These are phyloP conservation scores for Hypericum perforatum DNA, from an alignment of 345 rosid genomes.

Conservation along the genomic window DNA sequence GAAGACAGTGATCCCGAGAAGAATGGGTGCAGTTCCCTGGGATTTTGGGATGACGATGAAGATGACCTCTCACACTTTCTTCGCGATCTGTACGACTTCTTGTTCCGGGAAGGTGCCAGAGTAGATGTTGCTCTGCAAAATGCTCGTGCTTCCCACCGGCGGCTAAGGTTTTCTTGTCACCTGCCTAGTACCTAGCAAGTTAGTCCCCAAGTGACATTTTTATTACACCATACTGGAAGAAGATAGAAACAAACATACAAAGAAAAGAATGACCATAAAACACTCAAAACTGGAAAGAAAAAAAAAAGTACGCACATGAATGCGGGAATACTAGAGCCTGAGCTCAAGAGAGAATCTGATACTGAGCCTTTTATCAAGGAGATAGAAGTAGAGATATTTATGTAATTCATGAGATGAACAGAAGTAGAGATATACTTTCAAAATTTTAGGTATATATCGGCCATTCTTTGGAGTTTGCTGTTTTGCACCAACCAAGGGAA, in stretches of 20 bases:
- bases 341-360: slow-evolving; percentile 17
- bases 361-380: slow-evolving; percentile 28
- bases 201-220: slow-evolving; percentile 3
- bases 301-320: not conserved
- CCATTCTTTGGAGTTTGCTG: slow-evolving; percentile 1
- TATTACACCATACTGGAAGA: not conserved
- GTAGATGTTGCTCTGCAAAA: slow-evolving; percentile 61
- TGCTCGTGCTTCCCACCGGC: slow-evolving; percentile 60
- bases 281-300: not conserved
- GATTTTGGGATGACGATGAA: slow-evolving; percentile 71
- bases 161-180: slow-evolving; percentile 71
- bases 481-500: too few relatives aligned
- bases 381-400: slow-evolving; percentile 1
- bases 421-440: not conserved
- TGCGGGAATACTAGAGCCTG: slow-evolving; percentile 9
- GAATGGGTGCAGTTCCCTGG: slow-evolving; percentile 19
- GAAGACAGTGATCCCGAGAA: slow-evolving; percentile 80
- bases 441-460: not conserved
- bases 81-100: slow-evolving; percentile 50
- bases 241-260: not conserved
- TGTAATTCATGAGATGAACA: slow-evolving; percentile 14
- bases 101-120: slow-evolving; percentile 60
- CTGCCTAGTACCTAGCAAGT: slow-evolving; percentile 42
- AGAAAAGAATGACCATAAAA: too few relatives aligned
- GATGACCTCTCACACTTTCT: slow-evolving; percentile 64